A percentile compares a stretch with the other conserved stretches of the same genome.
Evolutionary conservation across 352 stramenopile species (phyloP).

Genomic region (Phytophthora pisi): DNA sequence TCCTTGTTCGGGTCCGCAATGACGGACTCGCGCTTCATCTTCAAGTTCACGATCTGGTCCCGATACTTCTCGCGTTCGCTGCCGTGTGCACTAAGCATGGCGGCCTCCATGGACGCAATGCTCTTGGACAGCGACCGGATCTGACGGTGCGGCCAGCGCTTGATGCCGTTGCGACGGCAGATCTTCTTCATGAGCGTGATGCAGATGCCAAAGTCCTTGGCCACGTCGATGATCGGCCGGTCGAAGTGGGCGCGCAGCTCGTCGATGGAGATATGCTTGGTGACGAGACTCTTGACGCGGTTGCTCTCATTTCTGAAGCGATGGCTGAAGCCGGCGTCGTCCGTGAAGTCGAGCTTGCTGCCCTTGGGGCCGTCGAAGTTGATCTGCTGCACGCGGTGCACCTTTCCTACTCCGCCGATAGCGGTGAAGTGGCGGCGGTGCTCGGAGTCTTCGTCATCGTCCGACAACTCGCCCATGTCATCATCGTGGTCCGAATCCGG

Average conservation of each 20-base stretch:
- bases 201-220: constrained; percentile 90
- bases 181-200: constrained; percentile 93
- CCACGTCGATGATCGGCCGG: constrained; percentile 88
- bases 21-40: constrained; percentile 85
- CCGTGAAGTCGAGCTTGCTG: constrained; percentile 77
- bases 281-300: constrained; percentile 86
- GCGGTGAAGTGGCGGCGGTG: constrained; percentile 28
- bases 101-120: constrained; percentile 88
- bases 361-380: constrained; percentile 75
- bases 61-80: constrained; percentile 85
- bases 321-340: constrained; percentile 77
- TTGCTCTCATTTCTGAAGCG: constrained; percentile 86
- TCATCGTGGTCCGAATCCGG: constrained; percentile 47
- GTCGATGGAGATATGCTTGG: constrained; percentile 90
- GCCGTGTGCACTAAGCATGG: constrained; percentile 84
- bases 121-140: constrained; percentile 88
- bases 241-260: constrained; percentile 87
- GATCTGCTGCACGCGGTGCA: constrained; percentile 69
- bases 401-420: constrained; percentile 28
- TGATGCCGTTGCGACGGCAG: constrained; percentile 79
- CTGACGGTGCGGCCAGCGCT: constrained; percentile 79
- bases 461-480: constrained; percentile 54
- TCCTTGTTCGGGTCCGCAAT: constrained; percentile 90
- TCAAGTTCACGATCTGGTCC: constrained; percentile 84
- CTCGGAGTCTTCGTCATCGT: constrained; percentile 43